Conservation (phyloP, 768 basidiomycete species). For the Boletus barrowsii region DNA sequence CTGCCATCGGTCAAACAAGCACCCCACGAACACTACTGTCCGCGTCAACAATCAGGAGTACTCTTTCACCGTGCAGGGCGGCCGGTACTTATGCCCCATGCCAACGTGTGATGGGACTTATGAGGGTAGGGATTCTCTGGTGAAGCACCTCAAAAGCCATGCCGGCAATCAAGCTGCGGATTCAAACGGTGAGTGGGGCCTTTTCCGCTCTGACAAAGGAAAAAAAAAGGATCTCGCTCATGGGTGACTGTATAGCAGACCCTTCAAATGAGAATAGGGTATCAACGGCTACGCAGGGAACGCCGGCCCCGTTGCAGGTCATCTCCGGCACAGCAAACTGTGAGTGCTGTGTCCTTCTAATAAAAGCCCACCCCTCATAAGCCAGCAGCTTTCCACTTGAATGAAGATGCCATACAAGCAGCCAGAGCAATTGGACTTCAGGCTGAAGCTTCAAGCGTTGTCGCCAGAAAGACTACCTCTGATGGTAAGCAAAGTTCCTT, state of each 20-base stretch:
- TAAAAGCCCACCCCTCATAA: background rate
- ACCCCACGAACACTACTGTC: background rate
- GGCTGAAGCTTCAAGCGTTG: background rate
- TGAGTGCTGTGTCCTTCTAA: background rate
- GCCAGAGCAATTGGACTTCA: background rate
- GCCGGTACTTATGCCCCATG: background rate
- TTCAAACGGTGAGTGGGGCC: background rate
- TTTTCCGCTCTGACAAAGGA: background rate
- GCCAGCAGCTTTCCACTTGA: background rate
- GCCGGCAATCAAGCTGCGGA: no score
- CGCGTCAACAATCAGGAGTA: background rate
- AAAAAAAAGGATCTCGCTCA: background rate
- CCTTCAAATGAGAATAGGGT: background rate
- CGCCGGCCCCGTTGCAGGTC: no score
- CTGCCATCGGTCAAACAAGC: slow-evolving; percentile 1
- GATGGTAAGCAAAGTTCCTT: background rate
- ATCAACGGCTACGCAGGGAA: no score
- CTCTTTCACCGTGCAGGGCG: background rate
- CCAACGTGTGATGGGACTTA: background rate
- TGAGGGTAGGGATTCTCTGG: background rate
- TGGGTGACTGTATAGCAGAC: background rate
- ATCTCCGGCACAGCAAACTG: background rate
- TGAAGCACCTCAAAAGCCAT: background rate
- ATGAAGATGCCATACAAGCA: background rate
- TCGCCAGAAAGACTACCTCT: background rate